phyloP scores from a whole-genome alignment of 805 yeast genomes.

The Wickerhamomyces xylosicus region DNA sequence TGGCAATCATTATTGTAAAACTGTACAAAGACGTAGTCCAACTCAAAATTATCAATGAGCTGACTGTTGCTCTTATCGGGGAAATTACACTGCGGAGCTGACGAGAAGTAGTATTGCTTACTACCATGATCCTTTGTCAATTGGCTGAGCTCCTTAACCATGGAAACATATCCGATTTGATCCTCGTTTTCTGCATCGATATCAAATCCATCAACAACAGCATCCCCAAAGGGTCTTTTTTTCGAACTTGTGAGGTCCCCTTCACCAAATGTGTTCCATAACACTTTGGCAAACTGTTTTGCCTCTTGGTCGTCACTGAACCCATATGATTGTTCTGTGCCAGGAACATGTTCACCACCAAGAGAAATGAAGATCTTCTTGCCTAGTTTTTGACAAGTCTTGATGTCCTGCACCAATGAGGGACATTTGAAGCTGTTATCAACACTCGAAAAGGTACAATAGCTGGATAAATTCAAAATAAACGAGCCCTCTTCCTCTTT shows the following conservation, averaged over 20 bases:
- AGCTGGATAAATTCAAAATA: slow-evolving; percentile 45
- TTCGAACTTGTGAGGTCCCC: slow-evolving; percentile 21
- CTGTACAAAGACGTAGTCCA: slow-evolving; percentile 65
- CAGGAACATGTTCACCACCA: slow-evolving; percentile 56
- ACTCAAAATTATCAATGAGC: slow-evolving; percentile 36
- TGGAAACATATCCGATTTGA: slow-evolving; percentile 55
- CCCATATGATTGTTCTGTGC: slow-evolving; percentile 44
- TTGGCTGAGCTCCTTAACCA: slow-evolving; percentile 38
- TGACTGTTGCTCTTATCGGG: slow-evolving; percentile 51
- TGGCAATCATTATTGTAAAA: slow-evolving; percentile 62
- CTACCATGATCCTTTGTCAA: slow-evolving; percentile 28
- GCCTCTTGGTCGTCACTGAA: slow-evolving; percentile 76
- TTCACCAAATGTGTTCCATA: slow-evolving; percentile 55
- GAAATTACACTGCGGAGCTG: slow-evolving; percentile 73
- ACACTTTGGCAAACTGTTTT: slow-evolving; percentile 39
- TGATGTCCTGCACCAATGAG: slow-evolving; percentile 58
- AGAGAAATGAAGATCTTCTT: slow-evolving; percentile 69
- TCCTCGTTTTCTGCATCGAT: slow-evolving; percentile 71
- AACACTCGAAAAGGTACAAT: slow-evolving; percentile 21
- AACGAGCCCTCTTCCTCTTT: slow-evolving; percentile 4
- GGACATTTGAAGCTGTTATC: slow-evolving; percentile 29
- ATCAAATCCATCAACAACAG: slow-evolving; percentile 86
- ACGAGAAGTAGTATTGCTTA: slow-evolving; percentile 51
- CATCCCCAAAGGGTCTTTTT: slow-evolving; percentile 56
- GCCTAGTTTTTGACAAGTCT: slow-evolving; percentile 69